Evolutionary conservation across 192 early-diverging fungal genomes (phyloP).

Genomic region (Podila clonocystis): DNA sequence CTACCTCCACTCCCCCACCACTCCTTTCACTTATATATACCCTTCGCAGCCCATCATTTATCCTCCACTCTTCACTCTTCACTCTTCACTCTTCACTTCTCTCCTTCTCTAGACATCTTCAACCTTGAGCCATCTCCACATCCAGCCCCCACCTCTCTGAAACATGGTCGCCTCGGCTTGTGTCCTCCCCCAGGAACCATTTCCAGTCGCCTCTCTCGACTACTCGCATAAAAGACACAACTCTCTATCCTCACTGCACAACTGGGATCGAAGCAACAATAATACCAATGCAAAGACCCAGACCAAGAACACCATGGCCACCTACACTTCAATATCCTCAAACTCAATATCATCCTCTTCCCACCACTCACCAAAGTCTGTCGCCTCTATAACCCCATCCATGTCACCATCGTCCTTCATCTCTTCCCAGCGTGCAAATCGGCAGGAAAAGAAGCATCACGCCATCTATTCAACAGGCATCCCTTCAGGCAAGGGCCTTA

Average conservation of each 20-base stretch:
- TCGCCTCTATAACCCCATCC: conserved; percentile 31
- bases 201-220: not conserved
- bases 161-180: not conserved
- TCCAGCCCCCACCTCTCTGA: not conserved
- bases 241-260: conserved; percentile 1
- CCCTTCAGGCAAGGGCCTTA: not conserved
- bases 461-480: not conserved
- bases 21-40: not conserved
- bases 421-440: conserved; percentile 21
- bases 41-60: not conserved
- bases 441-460: conserved; percentile 30
- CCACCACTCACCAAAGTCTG: not conserved
- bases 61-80: not conserved
- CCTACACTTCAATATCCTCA: not conserved
- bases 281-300: not conserved
- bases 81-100: not conserved
- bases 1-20: not conserved
- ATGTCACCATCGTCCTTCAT: conserved; percentile 38
- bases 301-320: not conserved
- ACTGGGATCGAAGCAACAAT: not conserved
- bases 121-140: conserved; percentile 3
- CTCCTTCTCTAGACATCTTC: not conserved
- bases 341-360: conserved; percentile 1
- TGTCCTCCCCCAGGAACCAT: not conserved
- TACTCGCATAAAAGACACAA: conserved; percentile 5